Evolutionary conservation across 371 early-diverging fungal species (phyloP).

Genomic region (Apophysomyces ossiformis): DNA sequence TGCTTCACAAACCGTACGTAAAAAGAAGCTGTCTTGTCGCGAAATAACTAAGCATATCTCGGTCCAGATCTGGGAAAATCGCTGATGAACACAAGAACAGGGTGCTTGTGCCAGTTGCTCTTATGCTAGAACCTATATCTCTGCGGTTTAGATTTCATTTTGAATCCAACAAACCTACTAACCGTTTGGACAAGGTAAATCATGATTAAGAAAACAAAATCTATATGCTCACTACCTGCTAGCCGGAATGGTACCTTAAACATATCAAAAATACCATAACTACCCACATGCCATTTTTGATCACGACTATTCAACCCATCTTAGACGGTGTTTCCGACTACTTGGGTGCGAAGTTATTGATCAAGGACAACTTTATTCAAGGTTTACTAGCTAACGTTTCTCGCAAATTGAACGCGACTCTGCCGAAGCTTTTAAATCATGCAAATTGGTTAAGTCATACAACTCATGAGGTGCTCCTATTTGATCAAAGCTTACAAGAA

Average conservation of each 20-base stretch:
- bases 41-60: too few relatives aligned
- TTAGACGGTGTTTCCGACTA: conserved; percentile 11
- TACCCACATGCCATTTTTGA: conserved; percentile 38
- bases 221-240: conserved; percentile 1
- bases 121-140: conserved; percentile 68
- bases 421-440: conserved; percentile 58
- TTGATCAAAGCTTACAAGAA: conserved; percentile 75
- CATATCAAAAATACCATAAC: conserved; percentile 68
- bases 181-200: conserved; percentile 76
- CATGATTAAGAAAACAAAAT: not conserved
- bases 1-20: conserved; percentile 51
- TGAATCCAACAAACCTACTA: conserved; percentile 76
- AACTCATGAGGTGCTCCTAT: conserved; percentile 72
- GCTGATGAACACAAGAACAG: not conserved
- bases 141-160: conserved; percentile 83
- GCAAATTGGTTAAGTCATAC: conserved; percentile 75
- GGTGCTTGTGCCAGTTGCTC: conserved; percentile 49
- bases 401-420: conserved; percentile 64
- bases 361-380: conserved; percentile 74
- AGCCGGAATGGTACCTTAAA: conserved; percentile 88
- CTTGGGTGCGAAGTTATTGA: conserved; percentile 18
- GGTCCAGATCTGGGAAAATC: not conserved
- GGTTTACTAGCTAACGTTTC: conserved; percentile 63
- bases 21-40: too few relatives aligned
- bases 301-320: conserved; percentile 47